Conservation (phyloP, 75 land plant genomes). For the Isoetes taiwanensis region DNA sequence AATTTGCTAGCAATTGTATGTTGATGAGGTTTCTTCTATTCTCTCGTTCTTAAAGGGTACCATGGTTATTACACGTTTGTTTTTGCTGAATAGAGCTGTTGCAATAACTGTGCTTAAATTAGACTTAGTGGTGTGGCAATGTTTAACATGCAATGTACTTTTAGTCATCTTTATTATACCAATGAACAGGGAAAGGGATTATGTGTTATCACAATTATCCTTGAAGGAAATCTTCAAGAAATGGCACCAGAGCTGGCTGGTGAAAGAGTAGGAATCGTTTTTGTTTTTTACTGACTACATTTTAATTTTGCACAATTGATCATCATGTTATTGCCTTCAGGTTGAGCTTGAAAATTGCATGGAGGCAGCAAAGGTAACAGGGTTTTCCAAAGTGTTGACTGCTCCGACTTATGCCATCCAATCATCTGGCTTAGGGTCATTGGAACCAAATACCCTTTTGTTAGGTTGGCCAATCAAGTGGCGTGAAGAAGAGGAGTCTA, state of each 20-base stretch:
- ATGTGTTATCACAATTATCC: conserved; percentile 18
- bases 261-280: conserved; percentile 13
- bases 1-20: too few relatives aligned
- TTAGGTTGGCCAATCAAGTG: conserved; percentile 25
- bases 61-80: too few relatives aligned
- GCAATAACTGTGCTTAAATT: too few relatives aligned
- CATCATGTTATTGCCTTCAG: too few relatives aligned
- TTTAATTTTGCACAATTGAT: too few relatives aligned
- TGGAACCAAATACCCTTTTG: conserved; percentile 21
- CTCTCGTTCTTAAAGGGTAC: too few relatives aligned
- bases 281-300: too few relatives aligned
- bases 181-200: conserved; percentile 16
- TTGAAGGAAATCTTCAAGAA: conserved; percentile 21
- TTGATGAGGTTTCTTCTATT: too few relatives aligned
- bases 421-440: conserved; percentile 22
- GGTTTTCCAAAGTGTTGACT: conserved; percentile 13
- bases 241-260: conserved; percentile 15
- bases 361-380: conserved; percentile 17
- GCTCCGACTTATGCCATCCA: conserved; percentile 22
- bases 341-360: conserved; percentile 21
- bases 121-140: too few relatives aligned
- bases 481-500: conserved; percentile 11
- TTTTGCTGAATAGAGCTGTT: too few relatives aligned
- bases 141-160: too few relatives aligned
- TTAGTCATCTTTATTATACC: too few relatives aligned